Percentiles rank a stretch among this genome's conserved stretches.
Conservation (phyloP, 2,329 filamentous ascomycete species). For the Fusarium begoniae region DNA sequence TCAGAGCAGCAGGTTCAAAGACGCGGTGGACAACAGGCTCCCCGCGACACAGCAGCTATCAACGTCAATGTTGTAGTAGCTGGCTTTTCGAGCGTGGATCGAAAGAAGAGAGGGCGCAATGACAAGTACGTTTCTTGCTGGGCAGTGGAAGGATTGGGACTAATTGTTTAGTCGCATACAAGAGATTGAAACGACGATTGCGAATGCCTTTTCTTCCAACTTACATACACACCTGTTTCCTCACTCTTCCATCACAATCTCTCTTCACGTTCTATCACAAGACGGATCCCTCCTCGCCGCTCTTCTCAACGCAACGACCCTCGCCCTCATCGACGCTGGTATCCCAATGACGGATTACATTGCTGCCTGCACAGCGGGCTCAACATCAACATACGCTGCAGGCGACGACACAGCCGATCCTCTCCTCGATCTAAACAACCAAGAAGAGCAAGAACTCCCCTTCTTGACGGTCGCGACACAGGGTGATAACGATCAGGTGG, state of each 20-base stretch:
- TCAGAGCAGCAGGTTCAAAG: slow-evolving; percentile 65
- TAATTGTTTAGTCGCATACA: slow-evolving; percentile 70
- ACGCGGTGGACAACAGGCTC: slow-evolving; percentile 55
- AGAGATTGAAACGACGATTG: slow-evolving; percentile 83
- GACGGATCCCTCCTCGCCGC: slow-evolving; percentile 92
- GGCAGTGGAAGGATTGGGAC: background rate
- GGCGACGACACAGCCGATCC: slow-evolving; percentile 78
- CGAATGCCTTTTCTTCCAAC: slow-evolving; percentile 77
- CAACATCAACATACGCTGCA: slow-evolving; percentile 71
- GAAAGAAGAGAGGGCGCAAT: slow-evolving; percentile 76
- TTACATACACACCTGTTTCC: slow-evolving; percentile 91
- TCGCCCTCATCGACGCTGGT: slow-evolving; percentile 93
- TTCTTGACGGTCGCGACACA: slow-evolving; percentile 87
- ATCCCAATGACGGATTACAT: slow-evolving; percentile 96
- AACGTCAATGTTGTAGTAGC: slow-evolving; percentile 85
- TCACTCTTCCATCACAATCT: slow-evolving; percentile 83
- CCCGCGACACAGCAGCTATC: slow-evolving; percentile 64
- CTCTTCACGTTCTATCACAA: slow-evolving; percentile 86
- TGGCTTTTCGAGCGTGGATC: slow-evolving; percentile 87
- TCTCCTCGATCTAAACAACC: slow-evolving; percentile 78
- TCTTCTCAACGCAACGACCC: slow-evolving; percentile 88
- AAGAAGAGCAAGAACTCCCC: slow-evolving; percentile 88
- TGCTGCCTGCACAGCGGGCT: slow-evolving; percentile 86
- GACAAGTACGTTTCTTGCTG: slow-evolving; percentile 73
- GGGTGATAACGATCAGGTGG: slow-evolving; percentile 77